Evolutionary conservation across 441 rosid genomes (phyloP).

Genomic region (Pelargonium cotyledonis): DNA sequence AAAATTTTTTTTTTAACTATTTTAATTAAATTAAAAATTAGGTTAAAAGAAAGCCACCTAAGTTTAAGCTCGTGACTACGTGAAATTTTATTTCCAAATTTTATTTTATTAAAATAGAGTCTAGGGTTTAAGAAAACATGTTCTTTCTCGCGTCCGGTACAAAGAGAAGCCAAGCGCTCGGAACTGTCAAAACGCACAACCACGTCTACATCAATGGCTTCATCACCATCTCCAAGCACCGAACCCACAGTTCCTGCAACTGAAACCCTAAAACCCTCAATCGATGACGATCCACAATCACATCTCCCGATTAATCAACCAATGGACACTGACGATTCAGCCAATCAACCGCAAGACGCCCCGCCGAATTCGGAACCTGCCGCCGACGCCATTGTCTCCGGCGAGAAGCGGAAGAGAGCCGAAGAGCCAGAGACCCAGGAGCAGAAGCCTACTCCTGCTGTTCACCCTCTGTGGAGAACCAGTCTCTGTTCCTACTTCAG

Average conservation of each 20-base stretch:
- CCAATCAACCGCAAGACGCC: slow-evolving; percentile 6
- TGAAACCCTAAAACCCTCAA: neutral
- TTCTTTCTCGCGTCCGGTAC: neutral
- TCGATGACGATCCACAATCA: neutral
- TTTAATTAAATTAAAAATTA: too few species aligned
- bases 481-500: slow-evolving; percentile 87
- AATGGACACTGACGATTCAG: neutral
- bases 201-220: neutral
- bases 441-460: slow-evolving; percentile 22
- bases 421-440: slow-evolving; percentile 16
- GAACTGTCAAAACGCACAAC: neutral
- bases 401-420: slow-evolving; percentile 65
- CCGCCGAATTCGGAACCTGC: too few species aligned
- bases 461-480: slow-evolving; percentile 54
- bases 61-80: too few species aligned
- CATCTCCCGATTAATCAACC: neutral
- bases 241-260: too few species aligned
- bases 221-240: neutral
- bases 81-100: too few species aligned
- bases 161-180: neutral
- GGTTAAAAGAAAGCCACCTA: too few species aligned
- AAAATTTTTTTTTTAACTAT: too few species aligned
- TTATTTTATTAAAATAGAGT: too few species aligned
- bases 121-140: too few species aligned
- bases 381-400: slow-evolving; percentile 13